These are phyloP conservation scores for Polysphondylium violaceum DNA, from an alignment of 78 protist genomes.

Conservation along the genomic window DNA sequence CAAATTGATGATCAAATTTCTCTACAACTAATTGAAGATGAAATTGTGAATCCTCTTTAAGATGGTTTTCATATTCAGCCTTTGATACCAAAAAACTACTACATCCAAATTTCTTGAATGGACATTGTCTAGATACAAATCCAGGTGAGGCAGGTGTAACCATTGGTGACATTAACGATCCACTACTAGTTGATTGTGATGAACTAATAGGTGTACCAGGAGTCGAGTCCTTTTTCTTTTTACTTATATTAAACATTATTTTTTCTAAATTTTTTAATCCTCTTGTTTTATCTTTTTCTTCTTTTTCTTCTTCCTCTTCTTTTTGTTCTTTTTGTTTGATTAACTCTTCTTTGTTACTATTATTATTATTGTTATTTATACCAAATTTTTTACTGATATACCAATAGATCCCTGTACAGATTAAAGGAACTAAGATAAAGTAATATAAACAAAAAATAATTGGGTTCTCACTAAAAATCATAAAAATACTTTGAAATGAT, in stretches of 20 bases:
- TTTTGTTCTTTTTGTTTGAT: too few species aligned
- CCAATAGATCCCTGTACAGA: too few species aligned
- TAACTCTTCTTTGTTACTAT: too few species aligned
- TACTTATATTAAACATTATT: constrained; percentile 38
- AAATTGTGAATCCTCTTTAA: constrained; percentile 47
- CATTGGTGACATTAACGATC: constrained; percentile 18
- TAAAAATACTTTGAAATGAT: too few species aligned
- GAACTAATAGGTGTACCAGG: background rate
- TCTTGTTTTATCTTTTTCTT: too few species aligned
- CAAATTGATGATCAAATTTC: constrained; percentile 76
- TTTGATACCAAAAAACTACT: constrained; percentile 19
- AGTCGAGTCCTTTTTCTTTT: constrained; percentile 10
- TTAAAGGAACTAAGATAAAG: too few species aligned
- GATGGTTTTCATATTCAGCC: constrained; percentile 38
- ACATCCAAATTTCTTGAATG: constrained; percentile 70
- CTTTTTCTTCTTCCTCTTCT: too few species aligned
- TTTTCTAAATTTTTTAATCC: constrained; percentile 15
- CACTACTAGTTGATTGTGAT: background rate
- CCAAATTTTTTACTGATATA: too few species aligned
- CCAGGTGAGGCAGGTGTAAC: constrained; percentile 18
- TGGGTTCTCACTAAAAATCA: too few species aligned
- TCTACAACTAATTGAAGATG: constrained; percentile 63
- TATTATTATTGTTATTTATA: too few species aligned
- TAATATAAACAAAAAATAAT: too few species aligned
- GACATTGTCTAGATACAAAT: constrained; percentile 44